Base-by-base conservation (phyloP, 1,284 basidiomycete genomes). In the Ceratobasidium sp. region DNA sequence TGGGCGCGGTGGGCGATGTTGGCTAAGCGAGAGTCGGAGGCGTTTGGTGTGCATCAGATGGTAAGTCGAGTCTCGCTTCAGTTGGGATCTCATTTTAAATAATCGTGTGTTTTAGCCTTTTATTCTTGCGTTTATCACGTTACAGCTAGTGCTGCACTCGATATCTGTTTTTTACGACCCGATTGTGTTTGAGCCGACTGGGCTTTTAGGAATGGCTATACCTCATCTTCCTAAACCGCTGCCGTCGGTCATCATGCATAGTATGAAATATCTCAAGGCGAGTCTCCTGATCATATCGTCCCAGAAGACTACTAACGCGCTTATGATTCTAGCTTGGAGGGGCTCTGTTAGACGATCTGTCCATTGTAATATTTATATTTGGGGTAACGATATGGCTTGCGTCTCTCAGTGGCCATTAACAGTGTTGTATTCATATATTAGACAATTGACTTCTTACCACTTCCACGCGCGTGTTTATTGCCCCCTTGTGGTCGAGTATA, bases 101-200 rank as follows among this genome's bases (percentile, higher is more conserved):
- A 17, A 10, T 59, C 44, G 7, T 46, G n/a, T n/a, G 2, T n/a
- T 23, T 66, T 10, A 94, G 93, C 90, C 92, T 0, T 93, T 94
- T 86, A 93, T 94, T 83, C 93, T 91, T 90, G 91, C 89, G 20
- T 94, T 94, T 80, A 89, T 89, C 54, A 91, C 93, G 0, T 82
- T 94, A 3, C 89, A 94, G 80, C 86, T 94, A 26, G 86, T 87
- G 15, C 81, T 94, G 64, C 92, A 94, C 80, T 93, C 93, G 17
- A 82, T 91, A 80, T 89, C 91, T 75, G 90, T 94, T 84, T 90
- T 92, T 81, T 88, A 87, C 20, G 89, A 90, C 79, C 88, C 91
- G 77, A 93, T 93, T 81, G 23, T 65, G n/a, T 69, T 65, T 38
- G 57, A 44, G n/a, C 48, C 46, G 48, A 50, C 59, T 17, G 7